These are phyloP conservation scores for Vigna angularis DNA, from an alignment of 306 rosid genomes.

Conservation along the genomic window DNA sequence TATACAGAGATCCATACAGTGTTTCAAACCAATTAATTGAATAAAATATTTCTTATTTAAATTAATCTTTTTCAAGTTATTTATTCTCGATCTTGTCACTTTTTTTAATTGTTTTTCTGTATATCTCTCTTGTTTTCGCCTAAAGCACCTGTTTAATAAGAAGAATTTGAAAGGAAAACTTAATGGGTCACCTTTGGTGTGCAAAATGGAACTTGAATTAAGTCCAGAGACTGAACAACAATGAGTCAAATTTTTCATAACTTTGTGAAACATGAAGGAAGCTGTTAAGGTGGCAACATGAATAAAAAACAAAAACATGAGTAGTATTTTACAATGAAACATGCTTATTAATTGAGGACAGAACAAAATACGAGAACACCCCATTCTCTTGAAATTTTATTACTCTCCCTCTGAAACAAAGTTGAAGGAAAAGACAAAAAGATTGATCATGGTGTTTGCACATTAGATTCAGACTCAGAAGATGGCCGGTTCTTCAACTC, in stretches of 20 bases:
- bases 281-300: conserved; percentile 29
- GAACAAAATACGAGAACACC: conserved; percentile 1
- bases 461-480: conserved; percentile 67
- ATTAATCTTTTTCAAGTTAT: too few species aligned
- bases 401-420: neutral
- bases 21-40: too few species aligned
- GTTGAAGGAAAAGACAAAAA: neutral
- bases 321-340: conserved; percentile 40
- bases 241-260: conserved; percentile 41
- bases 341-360: conserved; percentile 40
- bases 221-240: conserved; percentile 19
- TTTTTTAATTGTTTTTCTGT: too few species aligned
- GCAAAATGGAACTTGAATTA: too few species aligned
- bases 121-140: too few species aligned
- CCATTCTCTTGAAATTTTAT: neutral
- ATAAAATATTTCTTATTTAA: too few species aligned
- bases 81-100: too few species aligned
- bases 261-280: conserved; percentile 29
- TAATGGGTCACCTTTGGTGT: too few species aligned
- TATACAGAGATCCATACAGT: too few species aligned
- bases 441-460: conserved; percentile 59
- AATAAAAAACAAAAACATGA: conserved; percentile 22
- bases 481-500: conserved; percentile 60
- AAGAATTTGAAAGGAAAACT: too few species aligned
- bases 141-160: too few species aligned